Evolutionary conservation across 2,329 filamentous ascomycete genomes (phyloP).

Genomic region (Teratosphaeria viscida): DNA sequence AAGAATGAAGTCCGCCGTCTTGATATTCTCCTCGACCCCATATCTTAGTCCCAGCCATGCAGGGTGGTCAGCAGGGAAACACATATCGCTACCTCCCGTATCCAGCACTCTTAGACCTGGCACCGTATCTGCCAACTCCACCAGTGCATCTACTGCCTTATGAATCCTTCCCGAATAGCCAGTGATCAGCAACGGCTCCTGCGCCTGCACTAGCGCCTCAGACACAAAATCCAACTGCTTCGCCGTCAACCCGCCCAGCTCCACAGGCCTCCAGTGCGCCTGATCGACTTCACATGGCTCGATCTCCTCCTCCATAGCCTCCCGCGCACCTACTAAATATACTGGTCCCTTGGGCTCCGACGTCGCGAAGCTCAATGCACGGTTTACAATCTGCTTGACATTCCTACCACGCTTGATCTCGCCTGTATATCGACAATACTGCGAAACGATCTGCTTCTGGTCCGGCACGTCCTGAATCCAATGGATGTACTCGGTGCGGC

Average conservation of each 20-base stretch:
- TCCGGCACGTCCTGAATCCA: slow-evolving; percentile 80
- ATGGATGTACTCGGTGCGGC: slow-evolving; percentile 74
- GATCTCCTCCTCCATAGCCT: slow-evolving; percentile 80
- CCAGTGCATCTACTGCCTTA: slow-evolving; percentile 48
- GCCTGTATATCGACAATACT: slow-evolving; percentile 75
- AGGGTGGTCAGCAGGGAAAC: slow-evolving; percentile 61
- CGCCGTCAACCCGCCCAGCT: slow-evolving; percentile 51
- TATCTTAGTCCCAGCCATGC: slow-evolving; percentile 54
- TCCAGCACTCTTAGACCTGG: slow-evolving; percentile 63
- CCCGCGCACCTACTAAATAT: slow-evolving; percentile 66
- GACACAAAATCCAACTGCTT: slow-evolving; percentile 50
- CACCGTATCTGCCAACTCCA: slow-evolving; percentile 56
- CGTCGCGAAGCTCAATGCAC: slow-evolving; percentile 70
- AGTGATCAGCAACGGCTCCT: slow-evolving; percentile 58
- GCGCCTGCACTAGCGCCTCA: slow-evolving; percentile 51
- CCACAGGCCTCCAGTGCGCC: slow-evolving; percentile 58
- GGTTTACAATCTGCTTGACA: slow-evolving; percentile 80
- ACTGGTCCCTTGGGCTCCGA: slow-evolving; percentile 70
- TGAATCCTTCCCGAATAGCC: slow-evolving; percentile 65
- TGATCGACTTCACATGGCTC: slow-evolving; percentile 60
- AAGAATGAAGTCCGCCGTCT: slow-evolving; percentile 70
- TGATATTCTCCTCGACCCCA: slow-evolving; percentile 62
- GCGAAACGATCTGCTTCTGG: slow-evolving; percentile 67
- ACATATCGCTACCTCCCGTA: slow-evolving; percentile 71
- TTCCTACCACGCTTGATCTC: slow-evolving; percentile 80